Evolutionary conservation across 108 stramenopile species (phyloP), one percentile per base, ranked within the genome.

Genomic region (Cyclotella baltica): DNA sequence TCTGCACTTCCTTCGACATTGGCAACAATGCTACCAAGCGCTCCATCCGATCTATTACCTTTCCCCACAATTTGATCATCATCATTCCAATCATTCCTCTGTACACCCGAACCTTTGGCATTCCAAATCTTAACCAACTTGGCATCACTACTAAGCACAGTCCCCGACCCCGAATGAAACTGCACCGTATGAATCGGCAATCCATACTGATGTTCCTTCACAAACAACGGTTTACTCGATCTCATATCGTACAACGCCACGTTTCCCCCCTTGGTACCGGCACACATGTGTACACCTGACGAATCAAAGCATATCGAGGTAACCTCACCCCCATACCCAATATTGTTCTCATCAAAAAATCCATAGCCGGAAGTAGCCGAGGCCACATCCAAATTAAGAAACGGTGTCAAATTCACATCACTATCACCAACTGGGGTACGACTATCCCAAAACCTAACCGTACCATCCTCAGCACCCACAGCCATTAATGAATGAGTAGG

Each of bases 141-240:
- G 38, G 91, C 82, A 82, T 99, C 99, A 13, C 92, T 88, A 55
- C 92, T 92, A 34, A 96, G 58, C 48, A 98, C 81, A 36, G 87
- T 87, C 0, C 88, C 89, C 50, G 89, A 89, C 10, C 89, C 83
- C 4, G 83, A 51, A 85, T 98, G 98, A 58, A 96, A 98, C 59
- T 93, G 89, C 63, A 97, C 59, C 8, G 92, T 95, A 64, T 94
- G 90, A 77, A 99, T 97, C 4, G 98, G 97, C 53, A 97, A 79
- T 37, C 96, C 98, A 82, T 96, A 94, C 73, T 98, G 97, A 88
- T 99, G 99, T 78, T 98, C 98, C 86, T 97, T 95, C 37, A 96
- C 78, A 56, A 88, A 81, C 19, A 97, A 50, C 1, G 99, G 99
- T 53, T 79, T 83, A 47, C 91, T 85, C 43, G 97, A 94, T 10